phyloP scores from a whole-genome alignment of 352 stramenopile genomes.

The Globisporangium echinulatum region DNA sequence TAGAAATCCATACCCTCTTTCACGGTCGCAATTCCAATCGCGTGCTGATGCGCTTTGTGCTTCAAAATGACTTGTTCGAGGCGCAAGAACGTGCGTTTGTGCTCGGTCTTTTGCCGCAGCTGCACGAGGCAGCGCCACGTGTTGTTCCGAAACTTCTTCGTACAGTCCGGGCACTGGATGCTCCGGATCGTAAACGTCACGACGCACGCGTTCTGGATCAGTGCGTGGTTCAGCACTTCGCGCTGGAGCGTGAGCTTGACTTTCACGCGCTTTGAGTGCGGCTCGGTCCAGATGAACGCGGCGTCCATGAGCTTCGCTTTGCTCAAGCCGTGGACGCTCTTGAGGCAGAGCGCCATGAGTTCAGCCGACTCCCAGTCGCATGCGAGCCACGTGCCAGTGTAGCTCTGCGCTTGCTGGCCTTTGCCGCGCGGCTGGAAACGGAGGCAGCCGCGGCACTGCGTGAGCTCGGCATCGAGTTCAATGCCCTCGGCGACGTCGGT shows the following conservation, averaged over 20 bases:
- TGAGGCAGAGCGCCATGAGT: conserved; percentile 73
- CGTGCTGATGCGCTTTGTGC: conserved; percentile 55
- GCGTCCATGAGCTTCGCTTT: conserved; percentile 77
- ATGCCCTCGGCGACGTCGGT: conserved; percentile 75
- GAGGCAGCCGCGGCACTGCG: conserved; percentile 63
- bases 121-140: conserved; percentile 66
- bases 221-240: conserved; percentile 64
- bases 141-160: conserved; percentile 63
- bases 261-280: conserved; percentile 75
- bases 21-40: conserved; percentile 48
- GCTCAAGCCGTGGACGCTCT: conserved; percentile 51
- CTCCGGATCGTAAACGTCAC: conserved; percentile 60
- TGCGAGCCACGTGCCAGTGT: conserved; percentile 39
- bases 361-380: conserved; percentile 72
- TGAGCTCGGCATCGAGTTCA: conserved; percentile 32
- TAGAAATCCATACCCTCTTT: conserved; percentile 83
- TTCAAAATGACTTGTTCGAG: conserved; percentile 76
- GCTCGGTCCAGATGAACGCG: conserved; percentile 79
- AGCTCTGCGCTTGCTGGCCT: conserved; percentile 26
- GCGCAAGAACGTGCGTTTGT: conserved; percentile 70
- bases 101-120: conserved; percentile 65
- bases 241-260: conserved; percentile 60
- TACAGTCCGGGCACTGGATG: conserved; percentile 68
- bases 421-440: conserved; percentile 59
- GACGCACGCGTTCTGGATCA: conserved; percentile 61